phyloP scores from a whole-genome alignment of 805 yeast species.

The Teunomyces lycoperdinae region DNA sequence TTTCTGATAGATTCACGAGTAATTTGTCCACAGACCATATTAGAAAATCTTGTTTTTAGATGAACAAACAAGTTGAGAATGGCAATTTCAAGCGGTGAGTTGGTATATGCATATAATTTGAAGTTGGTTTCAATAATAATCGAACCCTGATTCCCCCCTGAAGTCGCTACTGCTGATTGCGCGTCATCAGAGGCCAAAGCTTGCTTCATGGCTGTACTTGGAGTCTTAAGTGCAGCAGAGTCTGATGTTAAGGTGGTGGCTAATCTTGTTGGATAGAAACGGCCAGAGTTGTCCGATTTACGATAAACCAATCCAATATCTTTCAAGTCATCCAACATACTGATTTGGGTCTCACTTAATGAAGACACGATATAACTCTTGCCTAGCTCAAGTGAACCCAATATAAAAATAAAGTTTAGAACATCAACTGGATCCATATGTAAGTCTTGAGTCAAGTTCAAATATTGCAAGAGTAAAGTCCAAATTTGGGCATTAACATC shows the following conservation, averaged over 20 bases:
- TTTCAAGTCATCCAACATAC: constrained; percentile 83
- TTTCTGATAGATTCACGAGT: constrained; percentile 88
- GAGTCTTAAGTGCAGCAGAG: constrained; percentile 63
- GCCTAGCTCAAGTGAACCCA: constrained; percentile 91
- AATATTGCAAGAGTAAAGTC: constrained; percentile 84
- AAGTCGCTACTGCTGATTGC: constrained; percentile 7
- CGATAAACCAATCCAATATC: constrained; percentile 88
- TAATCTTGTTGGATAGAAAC: constrained; percentile 86
- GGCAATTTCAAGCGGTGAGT: constrained; percentile 93
- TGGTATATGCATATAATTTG: constrained; percentile 88
- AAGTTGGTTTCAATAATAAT: constrained; percentile 91
- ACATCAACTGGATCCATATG: constrained; percentile 97
- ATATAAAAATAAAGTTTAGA: constrained; percentile 85
- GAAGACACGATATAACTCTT: constrained; percentile 73
- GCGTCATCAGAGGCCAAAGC: constrained; percentile 41
- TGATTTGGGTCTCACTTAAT: constrained; percentile 74
- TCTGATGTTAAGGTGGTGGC: constrained; percentile 91
- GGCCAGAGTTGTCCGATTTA: constrained; percentile 48
- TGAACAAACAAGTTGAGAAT: constrained; percentile 86
- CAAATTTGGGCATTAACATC: constrained; percentile 93
- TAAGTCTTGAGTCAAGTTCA: constrained; percentile 77
- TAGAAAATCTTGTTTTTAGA: constrained; percentile 77
- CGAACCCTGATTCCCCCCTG: constrained; percentile 49
- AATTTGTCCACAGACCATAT: constrained; percentile 90
- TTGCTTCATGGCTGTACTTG: constrained; percentile 72